Evolutionary conservation across 768 basidiomycete genomes (phyloP).

Genomic region (Neoboletus subvelutipes): DNA sequence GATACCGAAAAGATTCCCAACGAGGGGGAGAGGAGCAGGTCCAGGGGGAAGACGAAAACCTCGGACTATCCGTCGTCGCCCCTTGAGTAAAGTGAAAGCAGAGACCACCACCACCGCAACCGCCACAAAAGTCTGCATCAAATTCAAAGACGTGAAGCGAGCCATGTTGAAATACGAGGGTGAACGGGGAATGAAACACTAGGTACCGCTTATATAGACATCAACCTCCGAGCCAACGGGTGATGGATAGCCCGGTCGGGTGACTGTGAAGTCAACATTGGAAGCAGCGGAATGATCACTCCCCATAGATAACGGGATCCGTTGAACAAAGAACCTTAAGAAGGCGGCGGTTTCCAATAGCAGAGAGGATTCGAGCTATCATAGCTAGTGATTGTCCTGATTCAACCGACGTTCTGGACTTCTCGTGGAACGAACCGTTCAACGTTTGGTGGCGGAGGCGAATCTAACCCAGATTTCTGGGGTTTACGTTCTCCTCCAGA

Average conservation of each 20-base stretch:
- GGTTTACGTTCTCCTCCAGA: no score
- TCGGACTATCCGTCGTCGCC: neutral
- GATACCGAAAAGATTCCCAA: constrained; percentile 20
- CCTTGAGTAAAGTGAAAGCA: neutral
- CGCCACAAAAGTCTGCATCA: neutral
- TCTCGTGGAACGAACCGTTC: no score
- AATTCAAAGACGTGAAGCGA: neutral
- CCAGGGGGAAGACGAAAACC: constrained; percentile 16
- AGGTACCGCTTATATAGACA: neutral
- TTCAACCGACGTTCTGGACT: no score
- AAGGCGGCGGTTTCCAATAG: neutral
- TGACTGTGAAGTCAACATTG: neutral
- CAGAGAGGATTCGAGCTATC: neutral
- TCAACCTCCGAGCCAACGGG: neutral
- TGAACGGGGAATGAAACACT: neutral
- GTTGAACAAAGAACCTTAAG: neutral
- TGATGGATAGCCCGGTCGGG: neutral
- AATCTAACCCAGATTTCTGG: no score
- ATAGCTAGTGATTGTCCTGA: neutral
- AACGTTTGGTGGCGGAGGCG: no score
- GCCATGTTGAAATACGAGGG: neutral
- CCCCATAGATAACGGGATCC: neutral
- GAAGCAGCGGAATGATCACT: neutral
- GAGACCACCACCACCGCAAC: neutral
- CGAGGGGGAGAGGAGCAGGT: constrained; percentile 15